Conservation (phyloP, 192 early-diverging fungal genomes). For the Phlyctochytrium arcticum region DNA sequence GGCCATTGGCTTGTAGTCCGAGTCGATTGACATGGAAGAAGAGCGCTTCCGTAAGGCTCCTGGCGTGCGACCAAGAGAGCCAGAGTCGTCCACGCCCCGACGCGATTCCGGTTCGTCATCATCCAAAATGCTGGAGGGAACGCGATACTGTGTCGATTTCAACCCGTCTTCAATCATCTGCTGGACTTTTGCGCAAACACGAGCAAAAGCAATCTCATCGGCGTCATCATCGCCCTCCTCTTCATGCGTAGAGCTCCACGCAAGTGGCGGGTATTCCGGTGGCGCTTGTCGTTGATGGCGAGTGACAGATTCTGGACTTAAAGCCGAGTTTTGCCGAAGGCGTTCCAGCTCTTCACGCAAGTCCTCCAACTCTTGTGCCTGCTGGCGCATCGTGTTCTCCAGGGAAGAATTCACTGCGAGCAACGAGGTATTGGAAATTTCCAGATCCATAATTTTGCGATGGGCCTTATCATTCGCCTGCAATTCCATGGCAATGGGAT, state of each 20-base stretch:
- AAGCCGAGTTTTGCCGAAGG: no score
- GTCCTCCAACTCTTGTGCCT: slow-evolving; percentile 35
- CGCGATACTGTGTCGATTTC: background rate
- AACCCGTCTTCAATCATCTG: slow-evolving; percentile 30
- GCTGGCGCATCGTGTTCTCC: slow-evolving; percentile 47
- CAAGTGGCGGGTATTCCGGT: no score
- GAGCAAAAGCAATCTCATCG: slow-evolving; percentile 14
- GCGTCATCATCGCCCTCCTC: slow-evolving; percentile 22
- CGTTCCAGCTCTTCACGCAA: slow-evolving; percentile 27
- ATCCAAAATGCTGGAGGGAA: background rate
- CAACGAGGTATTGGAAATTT: slow-evolving; percentile 47
- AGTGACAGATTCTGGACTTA: no score
- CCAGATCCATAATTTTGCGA: slow-evolving; percentile 52
- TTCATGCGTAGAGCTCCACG: no score
- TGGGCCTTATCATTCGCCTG: slow-evolving; percentile 43
- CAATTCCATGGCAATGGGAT: slow-evolving; percentile 20
- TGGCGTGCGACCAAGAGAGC: background rate
- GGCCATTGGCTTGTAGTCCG: background rate
- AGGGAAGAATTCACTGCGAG: slow-evolving; percentile 47
- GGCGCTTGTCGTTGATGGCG: no score
- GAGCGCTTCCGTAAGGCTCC: background rate
- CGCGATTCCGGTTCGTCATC: no score
- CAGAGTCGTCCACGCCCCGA: no score
- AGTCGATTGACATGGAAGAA: background rate
- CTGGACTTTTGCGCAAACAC: slow-evolving; percentile 29